These are phyloP conservation scores for Diaporthe ampelina DNA, from an alignment of 2,329 filamentous ascomycete genomes.

Conservation along the genomic window DNA sequence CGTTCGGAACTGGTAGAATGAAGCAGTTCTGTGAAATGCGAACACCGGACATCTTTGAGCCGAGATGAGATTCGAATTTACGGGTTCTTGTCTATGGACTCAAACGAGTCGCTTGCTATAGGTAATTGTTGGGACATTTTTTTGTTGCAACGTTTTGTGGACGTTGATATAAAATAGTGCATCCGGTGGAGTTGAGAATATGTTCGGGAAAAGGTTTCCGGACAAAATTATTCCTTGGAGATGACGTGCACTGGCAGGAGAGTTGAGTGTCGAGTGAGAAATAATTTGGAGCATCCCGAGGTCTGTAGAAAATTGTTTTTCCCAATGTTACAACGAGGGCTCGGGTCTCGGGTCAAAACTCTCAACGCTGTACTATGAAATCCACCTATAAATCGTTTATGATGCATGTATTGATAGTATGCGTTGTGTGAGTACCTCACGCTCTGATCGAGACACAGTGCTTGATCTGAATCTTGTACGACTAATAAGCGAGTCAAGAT, in stretches of 20 bases:
- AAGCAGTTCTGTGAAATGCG: neutral
- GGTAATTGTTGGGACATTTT: neutral
- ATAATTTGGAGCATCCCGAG: too few species aligned
- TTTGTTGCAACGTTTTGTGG: neutral
- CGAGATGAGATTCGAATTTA: neutral
- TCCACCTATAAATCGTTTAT: neutral
- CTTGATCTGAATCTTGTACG: neutral
- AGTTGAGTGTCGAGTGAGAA: too few species aligned
- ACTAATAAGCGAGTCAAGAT: neutral
- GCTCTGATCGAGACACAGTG: neutral
- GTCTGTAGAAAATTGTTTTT: neutral
- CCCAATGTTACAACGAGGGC: neutral
- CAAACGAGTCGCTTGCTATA: neutral
- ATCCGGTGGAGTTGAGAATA: neutral
- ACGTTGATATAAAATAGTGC: neutral
- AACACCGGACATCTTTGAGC: neutral
- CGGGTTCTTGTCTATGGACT: neutral
- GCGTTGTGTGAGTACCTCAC: neutral
- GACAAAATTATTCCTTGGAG: neutral
- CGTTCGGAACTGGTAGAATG: neutral
- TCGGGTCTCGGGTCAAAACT: neutral
- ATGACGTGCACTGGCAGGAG: neutral
- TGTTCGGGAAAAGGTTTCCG: constrained; percentile 6
- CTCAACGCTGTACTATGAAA: too few species aligned
- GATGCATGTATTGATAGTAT: neutral